Conservation (phyloP, 1,139 yeast genomes). For the Trichomonascaceae sp. region DNA sequence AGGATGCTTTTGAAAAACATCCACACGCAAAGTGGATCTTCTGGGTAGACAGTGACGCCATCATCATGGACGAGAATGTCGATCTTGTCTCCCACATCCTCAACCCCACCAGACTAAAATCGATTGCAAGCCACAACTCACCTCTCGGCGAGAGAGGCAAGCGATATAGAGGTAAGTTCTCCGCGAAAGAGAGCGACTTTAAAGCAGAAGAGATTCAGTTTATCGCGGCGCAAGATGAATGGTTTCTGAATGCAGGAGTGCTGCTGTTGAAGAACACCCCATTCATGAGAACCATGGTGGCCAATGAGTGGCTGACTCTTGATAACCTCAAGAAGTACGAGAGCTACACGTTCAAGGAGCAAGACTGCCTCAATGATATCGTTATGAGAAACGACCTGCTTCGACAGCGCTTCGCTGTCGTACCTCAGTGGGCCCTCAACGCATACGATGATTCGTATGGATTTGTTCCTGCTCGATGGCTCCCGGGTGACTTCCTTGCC, state of each 20-base stretch:
- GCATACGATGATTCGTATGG: constrained; percentile 16
- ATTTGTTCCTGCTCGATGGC: constrained; percentile 12
- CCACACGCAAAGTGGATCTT: constrained; percentile 26
- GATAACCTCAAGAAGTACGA: neutral
- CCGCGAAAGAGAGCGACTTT: neutral
- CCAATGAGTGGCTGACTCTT: neutral
- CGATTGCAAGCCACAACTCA: constrained; percentile 15
- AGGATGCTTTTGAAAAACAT: constrained; percentile 16
- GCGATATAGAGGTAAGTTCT: constrained; percentile 3
- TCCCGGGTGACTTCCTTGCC: constrained; percentile 17
- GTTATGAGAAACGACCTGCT: neutral
- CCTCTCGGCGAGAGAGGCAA: constrained; percentile 13
- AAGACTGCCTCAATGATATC: neutral
- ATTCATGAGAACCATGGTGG: neutral
- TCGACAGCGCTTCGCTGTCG: constrained; percentile 22
- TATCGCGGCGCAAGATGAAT: neutral
- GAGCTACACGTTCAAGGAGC: neutral
- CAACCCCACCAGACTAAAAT: constrained; percentile 16
- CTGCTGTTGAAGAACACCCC: neutral
- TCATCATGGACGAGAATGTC: constrained; percentile 21
- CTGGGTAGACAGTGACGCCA: constrained; percentile 24
- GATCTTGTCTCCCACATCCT: constrained; percentile 22
- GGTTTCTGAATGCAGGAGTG: neutral
- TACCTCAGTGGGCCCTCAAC: constrained; percentile 25
- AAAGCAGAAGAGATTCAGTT: neutral